Evolutionary conservation across 2,329 filamentous ascomycete genomes (phyloP), one percentile per base, ranked within the genome.

Genomic region (Clarireedia homoeocarpa): DNA sequence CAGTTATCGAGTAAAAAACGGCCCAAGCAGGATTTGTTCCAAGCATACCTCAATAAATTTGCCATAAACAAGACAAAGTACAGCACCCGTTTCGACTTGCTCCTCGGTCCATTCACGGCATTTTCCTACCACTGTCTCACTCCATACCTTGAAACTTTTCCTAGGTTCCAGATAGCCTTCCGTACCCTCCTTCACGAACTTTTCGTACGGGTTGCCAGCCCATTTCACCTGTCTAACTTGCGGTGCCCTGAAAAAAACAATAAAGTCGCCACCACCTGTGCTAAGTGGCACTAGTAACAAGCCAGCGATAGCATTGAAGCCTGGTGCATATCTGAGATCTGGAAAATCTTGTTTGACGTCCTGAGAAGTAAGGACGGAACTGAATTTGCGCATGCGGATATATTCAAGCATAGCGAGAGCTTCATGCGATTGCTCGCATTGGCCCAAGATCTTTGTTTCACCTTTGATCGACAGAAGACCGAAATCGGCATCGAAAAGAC

Each of bases 51-150:
- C 88, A 63, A 95, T 95, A 68, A 96, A 96, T 69, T 83, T 83
- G 15, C 79, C 77, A 60, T 96, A 96, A 1, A 96, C 89, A 7
- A 95, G 74, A 66, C 90, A 95, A 2, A 96, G 75, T 0, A 95
- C 88, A 0, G 90, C 89, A 0, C 91, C 90, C 0, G 89, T 95
- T 70, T 96, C 91, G 2, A 95, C 79, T 67, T 96, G 89, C 60
- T 95, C 88, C 66, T 94, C 89, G 0, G 84, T 85, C 91, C 91
- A 96, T 63, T 95, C 90, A 23, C 88, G 82, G 63, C 88, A 91
- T 70, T 88, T 91, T 5, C 89, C 89, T 20, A 54, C 9, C 10
- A 91, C 84, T 0, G 81, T 90, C 70, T 96, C 91, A 30, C 81
- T 82, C 90, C 89, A 95, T 0, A 79, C 81, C 65, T 85, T 85